These are phyloP conservation scores for Aspergillus persii DNA, from an alignment of 2,329 filamentous ascomycete species.

Conservation along the genomic window DNA sequence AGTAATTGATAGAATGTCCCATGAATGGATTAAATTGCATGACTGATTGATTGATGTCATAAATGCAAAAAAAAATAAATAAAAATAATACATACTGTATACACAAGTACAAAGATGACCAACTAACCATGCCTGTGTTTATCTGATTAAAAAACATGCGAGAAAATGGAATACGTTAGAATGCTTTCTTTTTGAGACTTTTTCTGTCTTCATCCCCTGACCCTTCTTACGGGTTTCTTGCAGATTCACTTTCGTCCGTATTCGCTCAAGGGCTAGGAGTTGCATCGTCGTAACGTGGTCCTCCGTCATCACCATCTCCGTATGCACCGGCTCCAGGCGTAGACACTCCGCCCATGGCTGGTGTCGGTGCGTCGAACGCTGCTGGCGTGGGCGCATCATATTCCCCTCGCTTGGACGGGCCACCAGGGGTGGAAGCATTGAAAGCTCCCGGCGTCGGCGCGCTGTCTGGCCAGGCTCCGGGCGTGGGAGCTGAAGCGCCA, in stretches of 20 bases:
- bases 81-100: background rate
- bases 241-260: background rate
- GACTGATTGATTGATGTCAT: background rate
- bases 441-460: conserved; percentile 48
- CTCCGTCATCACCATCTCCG: conserved; percentile 38
- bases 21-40: background rate
- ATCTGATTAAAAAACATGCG: conserved; percentile 7
- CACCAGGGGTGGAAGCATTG: conserved; percentile 44
- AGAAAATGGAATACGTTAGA: background rate
- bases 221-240: background rate
- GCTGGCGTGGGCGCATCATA: conserved; percentile 43
- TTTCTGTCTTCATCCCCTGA: background rate
- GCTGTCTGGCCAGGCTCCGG: conserved; percentile 43
- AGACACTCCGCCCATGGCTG: conserved; percentile 41
- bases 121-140: conserved; percentile 12
- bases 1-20: background rate
- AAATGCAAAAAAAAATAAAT: background rate
- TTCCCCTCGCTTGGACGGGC: conserved; percentile 22
- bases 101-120: background rate
- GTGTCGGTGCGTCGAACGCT: conserved; percentile 47
- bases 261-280: conserved; percentile 39
- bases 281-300: conserved; percentile 45
- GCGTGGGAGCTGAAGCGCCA: conserved; percentile 60
- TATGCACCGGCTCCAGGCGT: conserved; percentile 38
- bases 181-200: background rate